Conservation (phyloP, 2,329 filamentous ascomycete species). For the Elsinoe perseae region DNA sequence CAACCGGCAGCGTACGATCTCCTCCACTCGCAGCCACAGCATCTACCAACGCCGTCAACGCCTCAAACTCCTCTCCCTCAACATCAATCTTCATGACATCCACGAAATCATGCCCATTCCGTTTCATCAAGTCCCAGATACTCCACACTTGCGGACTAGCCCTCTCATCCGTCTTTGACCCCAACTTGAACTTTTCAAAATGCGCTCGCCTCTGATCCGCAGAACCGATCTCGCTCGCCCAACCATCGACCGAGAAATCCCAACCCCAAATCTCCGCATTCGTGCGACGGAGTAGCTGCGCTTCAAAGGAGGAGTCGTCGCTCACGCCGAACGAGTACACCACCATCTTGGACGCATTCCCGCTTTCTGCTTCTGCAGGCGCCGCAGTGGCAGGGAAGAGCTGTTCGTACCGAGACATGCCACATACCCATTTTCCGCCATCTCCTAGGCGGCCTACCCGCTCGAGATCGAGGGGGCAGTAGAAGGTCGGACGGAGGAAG, state of each 20-base stretch:
- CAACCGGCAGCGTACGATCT: not conserved
- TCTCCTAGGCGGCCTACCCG: slow-evolving; percentile 35
- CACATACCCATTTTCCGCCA: slow-evolving; percentile 40
- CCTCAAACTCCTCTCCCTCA: slow-evolving; percentile 32
- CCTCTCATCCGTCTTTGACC: slow-evolving; percentile 24
- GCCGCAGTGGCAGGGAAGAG: not conserved
- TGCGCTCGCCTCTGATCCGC: slow-evolving; percentile 23
- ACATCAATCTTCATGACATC: slow-evolving; percentile 39
- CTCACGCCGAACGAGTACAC: slow-evolving; percentile 35
- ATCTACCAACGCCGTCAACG: slow-evolving; percentile 3
- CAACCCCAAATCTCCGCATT: slow-evolving; percentile 32
- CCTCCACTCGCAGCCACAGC: not conserved
- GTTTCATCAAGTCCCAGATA: slow-evolving; percentile 33
- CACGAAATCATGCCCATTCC: slow-evolving; percentile 34
- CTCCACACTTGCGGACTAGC: slow-evolving; percentile 29
- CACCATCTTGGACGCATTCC: not conserved
- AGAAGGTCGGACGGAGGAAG: slow-evolving; percentile 35
- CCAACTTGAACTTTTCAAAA: slow-evolving; percentile 31
- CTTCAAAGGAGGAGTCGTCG: slow-evolving; percentile 36
- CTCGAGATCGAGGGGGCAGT: slow-evolving; percentile 37
- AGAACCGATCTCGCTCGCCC: slow-evolving; percentile 17
- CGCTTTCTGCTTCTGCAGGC: not conserved
- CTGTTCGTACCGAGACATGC: slow-evolving; percentile 24
- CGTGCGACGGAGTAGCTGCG: slow-evolving; percentile 29
- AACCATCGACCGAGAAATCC: slow-evolving; percentile 30